Evolutionary conservation across 345 rosid genomes (phyloP), one percentile per base, ranked within the genome.

Genomic region (Populus simonii): DNA sequence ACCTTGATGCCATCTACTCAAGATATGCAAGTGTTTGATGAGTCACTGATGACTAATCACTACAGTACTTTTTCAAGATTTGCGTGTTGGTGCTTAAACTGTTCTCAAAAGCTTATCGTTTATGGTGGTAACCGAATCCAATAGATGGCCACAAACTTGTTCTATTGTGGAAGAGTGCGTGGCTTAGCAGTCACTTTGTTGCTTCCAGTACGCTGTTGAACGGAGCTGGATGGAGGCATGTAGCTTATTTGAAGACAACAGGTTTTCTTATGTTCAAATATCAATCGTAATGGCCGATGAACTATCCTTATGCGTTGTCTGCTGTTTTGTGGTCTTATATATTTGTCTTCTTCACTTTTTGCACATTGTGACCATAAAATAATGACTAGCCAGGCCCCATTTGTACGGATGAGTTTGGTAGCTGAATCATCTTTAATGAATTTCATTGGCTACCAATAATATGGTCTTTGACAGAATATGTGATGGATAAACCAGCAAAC

Each of bases 1-100:
- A 31, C 20, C 45, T 66, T 67, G 72, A 67, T 25, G 72, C 78
- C 78, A 75, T 75, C 13, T 3, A 13, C 39, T 25, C 12, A 15
- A 13, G 15, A 39, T 36, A 39, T 39, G 43, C 43, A 10, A 10
- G 15, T 5, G 41, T 5, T 33, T 68, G 38, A 2, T 2, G 18
- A 36, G 41, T 15, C n/a, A 6, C 27, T 6, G 27, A 27, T 27
- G 1, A 5, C n/a, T 31, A 66, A 4, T 53, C 23, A 8, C 6
- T 5, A 4, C 3, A 36, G 35, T 10, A 35, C 38, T 0, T 51
- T 11, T 35, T 22, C 16, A 49, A 29, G 29, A 41, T 29, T 16
- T 11, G 22, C 63, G 17, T 25, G 63, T 0, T 65, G 27, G 41
- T 45, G 65, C 35, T 59, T 39, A 0, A 22, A 15, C 41, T 18